Conservation (phyloP, 148 eudicot genomes). For the Rhododendron ferrugineum region DNA sequence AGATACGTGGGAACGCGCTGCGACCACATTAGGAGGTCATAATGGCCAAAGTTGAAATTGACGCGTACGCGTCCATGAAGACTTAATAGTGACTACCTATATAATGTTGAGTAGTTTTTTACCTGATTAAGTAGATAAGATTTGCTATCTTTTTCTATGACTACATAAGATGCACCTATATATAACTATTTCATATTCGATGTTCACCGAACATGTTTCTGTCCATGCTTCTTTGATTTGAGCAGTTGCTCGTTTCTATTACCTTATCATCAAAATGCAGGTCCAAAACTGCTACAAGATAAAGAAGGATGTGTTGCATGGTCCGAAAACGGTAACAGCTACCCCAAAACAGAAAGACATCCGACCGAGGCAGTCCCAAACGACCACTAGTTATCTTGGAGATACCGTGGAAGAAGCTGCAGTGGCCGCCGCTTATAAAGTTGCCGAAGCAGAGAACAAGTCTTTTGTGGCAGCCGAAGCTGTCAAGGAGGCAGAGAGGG, state of each 20-base stretch:
- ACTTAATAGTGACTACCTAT: neutral
- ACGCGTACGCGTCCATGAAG: neutral
- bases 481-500: conserved; percentile 67
- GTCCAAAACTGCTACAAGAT: conserved; percentile 54
- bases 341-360: conserved; percentile 33
- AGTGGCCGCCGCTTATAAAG: conserved; percentile 49
- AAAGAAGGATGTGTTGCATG: conserved; percentile 22
- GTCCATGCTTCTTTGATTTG: neutral
- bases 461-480: conserved; percentile 63
- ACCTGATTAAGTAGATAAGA: neutral
- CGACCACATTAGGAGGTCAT: neutral
- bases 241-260: neutral
- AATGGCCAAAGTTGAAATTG: neutral
- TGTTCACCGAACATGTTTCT: neutral
- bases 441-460: conserved; percentile 76
- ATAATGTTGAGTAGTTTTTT: neutral
- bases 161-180: neutral
- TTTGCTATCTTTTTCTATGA: neutral
- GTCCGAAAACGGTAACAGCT: conserved; percentile 20
- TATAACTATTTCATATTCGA: neutral
- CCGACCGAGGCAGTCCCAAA: conserved; percentile 29
- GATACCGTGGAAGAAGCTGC: conserved; percentile 64
- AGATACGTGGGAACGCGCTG: neutral
- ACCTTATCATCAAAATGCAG: conserved; percentile 31
- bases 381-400: conserved; percentile 23